A percentile compares a stretch with the other conserved stretches of the same genome.
Evolutionary conservation across 2,329 filamentous ascomycete species (phyloP).

Genomic region (Fusarium nanum): DNA sequence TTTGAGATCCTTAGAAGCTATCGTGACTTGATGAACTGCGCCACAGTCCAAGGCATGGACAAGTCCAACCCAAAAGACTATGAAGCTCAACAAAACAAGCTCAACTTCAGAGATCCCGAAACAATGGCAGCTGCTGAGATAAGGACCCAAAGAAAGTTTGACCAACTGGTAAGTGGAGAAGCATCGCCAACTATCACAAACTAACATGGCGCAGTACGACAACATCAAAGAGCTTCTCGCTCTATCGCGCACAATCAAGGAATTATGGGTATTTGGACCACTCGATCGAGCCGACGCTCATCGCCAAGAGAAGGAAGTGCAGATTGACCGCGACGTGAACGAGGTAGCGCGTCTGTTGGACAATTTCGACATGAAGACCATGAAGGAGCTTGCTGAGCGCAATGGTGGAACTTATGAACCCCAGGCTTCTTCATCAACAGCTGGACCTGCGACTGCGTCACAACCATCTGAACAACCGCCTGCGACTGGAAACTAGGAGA

Average conservation of each 20-base stretch:
- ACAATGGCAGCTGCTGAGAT: conserved; percentile 57
- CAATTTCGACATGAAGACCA: conserved; percentile 50
- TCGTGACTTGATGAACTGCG: conserved; percentile 57
- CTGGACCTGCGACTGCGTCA: background rate
- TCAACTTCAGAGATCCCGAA: conserved; percentile 55
- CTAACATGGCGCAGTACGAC: conserved; percentile 49
- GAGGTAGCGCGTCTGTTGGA: conserved; percentile 52
- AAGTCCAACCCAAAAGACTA: conserved; percentile 54
- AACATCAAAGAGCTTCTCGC: conserved; percentile 59
- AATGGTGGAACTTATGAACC: conserved; percentile 54
- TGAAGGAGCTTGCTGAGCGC: conserved; percentile 51
- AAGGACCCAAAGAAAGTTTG: conserved; percentile 60
- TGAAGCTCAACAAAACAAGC: conserved; percentile 53
- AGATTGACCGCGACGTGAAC: conserved; percentile 52
- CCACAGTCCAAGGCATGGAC: conserved; percentile 57
- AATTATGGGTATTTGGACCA: conserved; percentile 59
- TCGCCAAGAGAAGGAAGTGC: conserved; percentile 52
- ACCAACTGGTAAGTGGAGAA: conserved; percentile 52
- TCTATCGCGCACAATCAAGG: conserved; percentile 58
- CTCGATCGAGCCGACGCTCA: conserved; percentile 54
- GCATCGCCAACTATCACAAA: too few relatives aligned
- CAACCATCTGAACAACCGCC: conserved; percentile 6
- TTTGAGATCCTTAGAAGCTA: conserved; percentile 59
- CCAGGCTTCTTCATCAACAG: conserved; percentile 17
- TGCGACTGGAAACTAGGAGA: conserved; percentile 20